Evolutionary conservation across 2,329 filamentous ascomycete species (phyloP), one percentile per base, ranked within the genome.

Genomic region (Podosphaera xanthii): DNA sequence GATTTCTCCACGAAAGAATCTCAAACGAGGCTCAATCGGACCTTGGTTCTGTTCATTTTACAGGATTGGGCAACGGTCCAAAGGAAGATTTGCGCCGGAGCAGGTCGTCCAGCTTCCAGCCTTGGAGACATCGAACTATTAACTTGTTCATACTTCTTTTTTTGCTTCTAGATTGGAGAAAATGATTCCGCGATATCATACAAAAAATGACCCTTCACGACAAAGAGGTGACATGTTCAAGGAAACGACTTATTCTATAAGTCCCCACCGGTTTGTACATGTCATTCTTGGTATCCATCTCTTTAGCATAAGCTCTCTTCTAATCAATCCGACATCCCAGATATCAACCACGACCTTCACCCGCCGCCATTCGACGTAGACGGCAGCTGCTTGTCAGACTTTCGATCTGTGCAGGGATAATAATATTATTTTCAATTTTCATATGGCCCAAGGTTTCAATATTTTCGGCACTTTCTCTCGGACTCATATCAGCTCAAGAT

Each of bases 121-220:
- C 61, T 61, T 62, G 61, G 61, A 63, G 60, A 61, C 30, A 36
- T 44, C 58, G n/a, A 22, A 40, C 33, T 31, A 12, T 33, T 33
- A 12, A 30, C 30, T 35, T 42, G 14, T n/a, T 57, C 22, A 42
- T 22, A 22, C n/a, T 30, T 14, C 30, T 14, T 40, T n/a, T 30
- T 44, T 30, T 22, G 33, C n/a, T 22, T 36, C 22, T 30, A 52
- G 57, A 75, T 61, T 56, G 53, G 62, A 62, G 70, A 82, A 81
- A 75, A 86, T 84, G 81, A 89, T 92, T 82, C 86, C 91, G 70
- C 82, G 88, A 75, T 87, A 94, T 77, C 79, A 85, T 70, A 74
- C 75, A 62, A 74, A 75, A 63, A 94, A 92, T 75, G 90, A 88
- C 69, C 90, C 90, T 71, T 84, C 86, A 63, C 78, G 83, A 63